Conservation (phyloP, 2,329 filamentous ascomycete species). For the Hymenoscyphus fraxineus region DNA sequence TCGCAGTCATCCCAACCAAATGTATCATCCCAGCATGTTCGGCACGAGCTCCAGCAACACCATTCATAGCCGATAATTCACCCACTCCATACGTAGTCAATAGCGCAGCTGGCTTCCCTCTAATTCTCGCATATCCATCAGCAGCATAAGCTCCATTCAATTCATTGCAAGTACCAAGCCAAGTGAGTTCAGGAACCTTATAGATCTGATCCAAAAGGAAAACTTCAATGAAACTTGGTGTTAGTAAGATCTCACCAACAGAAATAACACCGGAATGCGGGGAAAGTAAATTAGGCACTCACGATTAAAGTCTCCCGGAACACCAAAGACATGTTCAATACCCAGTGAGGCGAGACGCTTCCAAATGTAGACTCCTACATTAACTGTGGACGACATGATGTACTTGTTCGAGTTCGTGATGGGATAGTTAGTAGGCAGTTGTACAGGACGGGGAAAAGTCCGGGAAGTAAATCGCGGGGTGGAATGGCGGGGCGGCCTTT, state of each 20-base stretch:
- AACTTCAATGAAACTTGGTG: background rate
- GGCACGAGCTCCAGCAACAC: conserved; percentile 54
- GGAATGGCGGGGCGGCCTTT: background rate
- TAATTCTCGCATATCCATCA: conserved; percentile 49
- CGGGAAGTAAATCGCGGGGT: background rate
- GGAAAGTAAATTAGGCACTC: conserved; percentile 8
- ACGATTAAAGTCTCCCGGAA: conserved; percentile 34
- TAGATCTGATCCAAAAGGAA: conserved; percentile 59
- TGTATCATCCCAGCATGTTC: conserved; percentile 55
- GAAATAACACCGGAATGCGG: background rate
- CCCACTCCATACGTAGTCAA: conserved; percentile 50
- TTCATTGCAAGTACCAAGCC: conserved; percentile 37
- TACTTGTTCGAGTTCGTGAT: background rate
- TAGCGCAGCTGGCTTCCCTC: conserved; percentile 42
- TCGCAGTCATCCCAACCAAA: conserved; percentile 45
- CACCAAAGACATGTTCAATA: conserved; percentile 31
- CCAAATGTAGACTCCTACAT: conserved; percentile 30
- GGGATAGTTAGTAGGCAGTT: background rate
- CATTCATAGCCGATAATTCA: conserved; percentile 56
- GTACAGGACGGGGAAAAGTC: background rate
- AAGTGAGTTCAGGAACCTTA: conserved; percentile 39
- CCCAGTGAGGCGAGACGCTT: conserved; percentile 29
- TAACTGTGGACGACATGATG: conserved; percentile 16
- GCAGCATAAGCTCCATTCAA: conserved; percentile 44
- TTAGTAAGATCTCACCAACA: conserved; percentile 34